Evolutionary conservation across 192 early-diverging fungal genomes (phyloP).

Genomic region (Coemansia aciculifera): DNA sequence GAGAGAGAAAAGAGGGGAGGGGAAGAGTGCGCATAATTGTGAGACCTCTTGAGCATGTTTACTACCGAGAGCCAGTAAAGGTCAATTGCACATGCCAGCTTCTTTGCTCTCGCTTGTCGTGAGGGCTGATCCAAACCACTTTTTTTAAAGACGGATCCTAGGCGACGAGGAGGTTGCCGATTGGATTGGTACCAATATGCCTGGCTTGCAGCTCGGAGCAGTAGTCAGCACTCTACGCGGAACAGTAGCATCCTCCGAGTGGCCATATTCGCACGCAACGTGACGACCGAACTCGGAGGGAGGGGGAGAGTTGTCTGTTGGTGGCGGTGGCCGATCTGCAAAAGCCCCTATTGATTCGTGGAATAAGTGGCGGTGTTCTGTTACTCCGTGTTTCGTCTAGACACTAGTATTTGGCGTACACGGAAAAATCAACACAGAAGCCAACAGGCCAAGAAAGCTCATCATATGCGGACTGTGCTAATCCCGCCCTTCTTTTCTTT

Average conservation of each 20-base stretch:
- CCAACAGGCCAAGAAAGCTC: too few relatives aligned
- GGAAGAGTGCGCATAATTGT: neutral
- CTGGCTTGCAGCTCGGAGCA: neutral
- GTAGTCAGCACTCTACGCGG: neutral
- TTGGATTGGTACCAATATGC: neutral
- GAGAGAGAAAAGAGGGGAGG: neutral
- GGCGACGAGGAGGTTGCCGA: constrained; percentile 3
- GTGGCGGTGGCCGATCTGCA: neutral
- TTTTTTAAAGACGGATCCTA: too few relatives aligned
- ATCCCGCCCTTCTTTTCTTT: constrained; percentile 7
- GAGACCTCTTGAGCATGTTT: neutral
- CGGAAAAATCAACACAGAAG: constrained; percentile 6
- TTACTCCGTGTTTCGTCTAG: neutral
- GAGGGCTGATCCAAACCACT: neutral
- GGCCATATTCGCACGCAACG: neutral
- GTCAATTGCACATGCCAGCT: neutral
- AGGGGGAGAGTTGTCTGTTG: neutral
- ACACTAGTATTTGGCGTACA: neutral
- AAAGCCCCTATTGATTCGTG: neutral
- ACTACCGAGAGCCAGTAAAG: neutral
- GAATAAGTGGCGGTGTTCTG: neutral
- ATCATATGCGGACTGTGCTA: neutral
- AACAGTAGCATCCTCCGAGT: neutral
- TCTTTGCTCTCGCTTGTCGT: too few relatives aligned
- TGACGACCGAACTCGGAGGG: neutral